Evolutionary conservation across 2,329 filamentous ascomycete genomes (phyloP).

Genomic region (Pezicula radicicola): DNA sequence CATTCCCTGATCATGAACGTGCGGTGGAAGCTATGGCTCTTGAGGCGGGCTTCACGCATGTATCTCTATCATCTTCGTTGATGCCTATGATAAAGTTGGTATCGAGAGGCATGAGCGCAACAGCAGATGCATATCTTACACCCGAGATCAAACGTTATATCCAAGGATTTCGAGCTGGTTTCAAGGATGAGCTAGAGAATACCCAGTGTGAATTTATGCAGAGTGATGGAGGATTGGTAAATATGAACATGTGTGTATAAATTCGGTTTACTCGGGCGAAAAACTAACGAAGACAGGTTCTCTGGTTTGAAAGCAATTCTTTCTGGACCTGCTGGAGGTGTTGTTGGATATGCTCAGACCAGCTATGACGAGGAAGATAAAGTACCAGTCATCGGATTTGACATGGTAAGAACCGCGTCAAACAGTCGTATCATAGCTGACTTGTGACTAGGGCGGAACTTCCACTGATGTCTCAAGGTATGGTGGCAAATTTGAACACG

Average conservation of each 20-base stretch:
- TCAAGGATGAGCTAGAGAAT: slow-evolving; percentile 59
- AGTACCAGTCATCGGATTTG: slow-evolving; percentile 67
- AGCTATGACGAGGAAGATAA: slow-evolving; percentile 62
- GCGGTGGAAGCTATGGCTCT: slow-evolving; percentile 56
- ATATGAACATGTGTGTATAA: too few species aligned
- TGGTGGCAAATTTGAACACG: slow-evolving; percentile 64
- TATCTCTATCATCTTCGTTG: slow-evolving; percentile 60
- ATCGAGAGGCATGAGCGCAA: slow-evolving; percentile 61
- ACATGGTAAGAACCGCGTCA: slow-evolving; percentile 43
- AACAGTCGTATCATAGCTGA: too few species aligned
- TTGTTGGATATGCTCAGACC: slow-evolving; percentile 63
- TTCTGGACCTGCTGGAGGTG: slow-evolving; percentile 63
- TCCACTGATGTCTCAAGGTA: slow-evolving; percentile 68
- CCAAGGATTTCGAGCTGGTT: slow-evolving; percentile 58
- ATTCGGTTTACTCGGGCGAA: too few species aligned
- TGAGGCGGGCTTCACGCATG: slow-evolving; percentile 62
- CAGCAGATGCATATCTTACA: slow-evolving; percentile 67
- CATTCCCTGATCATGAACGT: slow-evolving; percentile 59
- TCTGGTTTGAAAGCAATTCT: slow-evolving; percentile 61
- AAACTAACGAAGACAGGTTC: slow-evolving; percentile 48
- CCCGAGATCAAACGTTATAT: slow-evolving; percentile 66
- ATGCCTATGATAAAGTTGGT: slow-evolving; percentile 70
- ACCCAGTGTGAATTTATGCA: slow-evolving; percentile 74
- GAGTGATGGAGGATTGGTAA: slow-evolving; percentile 26
- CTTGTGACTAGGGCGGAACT: slow-evolving; percentile 34